Evolutionary conservation across 495 filamentous ascomycete species (phyloP).

Genomic region (Bacidia rubella): DNA sequence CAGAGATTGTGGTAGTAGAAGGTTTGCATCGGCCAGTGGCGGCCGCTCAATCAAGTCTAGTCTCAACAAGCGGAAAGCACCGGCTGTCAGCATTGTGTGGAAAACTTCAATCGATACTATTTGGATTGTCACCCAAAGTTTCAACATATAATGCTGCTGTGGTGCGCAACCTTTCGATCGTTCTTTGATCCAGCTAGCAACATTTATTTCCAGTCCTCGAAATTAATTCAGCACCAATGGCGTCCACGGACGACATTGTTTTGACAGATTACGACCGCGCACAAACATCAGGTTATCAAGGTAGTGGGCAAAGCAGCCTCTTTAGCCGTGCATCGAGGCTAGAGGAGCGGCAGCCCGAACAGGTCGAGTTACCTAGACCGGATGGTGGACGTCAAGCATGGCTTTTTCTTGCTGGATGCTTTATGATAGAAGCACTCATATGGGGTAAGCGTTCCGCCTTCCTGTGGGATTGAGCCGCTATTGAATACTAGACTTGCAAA

Average conservation of each 20-base stretch:
- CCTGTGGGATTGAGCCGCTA: not conserved
- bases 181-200: too few relatives aligned
- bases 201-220: not conserved
- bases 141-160: too few relatives aligned
- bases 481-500: too few relatives aligned
- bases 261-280: not conserved
- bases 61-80: too few relatives aligned
- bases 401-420: conserved; percentile 48
- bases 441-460: conserved; percentile 40
- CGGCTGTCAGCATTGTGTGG: too few relatives aligned
- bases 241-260: conserved; percentile 3
- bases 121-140: too few relatives aligned
- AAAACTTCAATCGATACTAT: too few relatives aligned
- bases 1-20: too few relatives aligned
- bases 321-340: conserved; percentile 1
- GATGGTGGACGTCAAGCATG: conserved; percentile 52
- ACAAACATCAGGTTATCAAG: not conserved
- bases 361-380: conserved; percentile 1
- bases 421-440: conserved; percentile 49
- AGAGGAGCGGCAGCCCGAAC: not conserved
- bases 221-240: not conserved
- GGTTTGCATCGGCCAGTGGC: too few relatives aligned
- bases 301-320: not conserved
- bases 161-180: too few relatives aligned
- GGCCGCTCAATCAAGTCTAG: too few relatives aligned